Conservation (phyloP, 441 rosid genomes). For the Daphne laureola region DNA sequence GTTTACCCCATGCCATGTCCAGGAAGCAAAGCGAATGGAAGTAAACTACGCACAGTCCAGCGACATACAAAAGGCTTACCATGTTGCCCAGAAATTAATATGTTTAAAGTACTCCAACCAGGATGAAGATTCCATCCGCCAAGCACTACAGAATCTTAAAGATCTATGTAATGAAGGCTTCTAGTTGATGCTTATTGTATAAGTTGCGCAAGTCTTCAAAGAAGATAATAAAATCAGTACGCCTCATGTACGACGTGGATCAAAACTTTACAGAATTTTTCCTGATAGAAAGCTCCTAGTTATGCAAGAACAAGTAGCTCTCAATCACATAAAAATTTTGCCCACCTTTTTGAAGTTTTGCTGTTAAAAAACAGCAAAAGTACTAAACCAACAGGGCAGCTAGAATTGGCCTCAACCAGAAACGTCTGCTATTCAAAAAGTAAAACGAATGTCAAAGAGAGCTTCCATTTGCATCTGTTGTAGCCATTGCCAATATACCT, state of each 20-base stretch:
- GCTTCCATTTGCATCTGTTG: too few relatives aligned
- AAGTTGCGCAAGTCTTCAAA: neutral
- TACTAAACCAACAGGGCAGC: too few relatives aligned
- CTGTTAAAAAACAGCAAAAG: too few relatives aligned
- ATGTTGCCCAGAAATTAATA: conserved; percentile 54
- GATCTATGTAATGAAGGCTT: conserved; percentile 33
- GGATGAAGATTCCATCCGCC: conserved; percentile 57
- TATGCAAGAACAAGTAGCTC: too few relatives aligned
- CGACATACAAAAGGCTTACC: conserved; percentile 38
- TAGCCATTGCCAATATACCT: too few relatives aligned
- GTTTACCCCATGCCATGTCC: conserved; percentile 8
- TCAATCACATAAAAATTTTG: too few relatives aligned
- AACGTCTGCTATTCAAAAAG: too few relatives aligned
- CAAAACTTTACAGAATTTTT: too few relatives aligned
- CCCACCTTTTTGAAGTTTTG: too few relatives aligned
- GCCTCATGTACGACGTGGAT: too few relatives aligned
- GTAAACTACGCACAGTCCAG: conserved; percentile 43
- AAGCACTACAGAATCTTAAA: conserved; percentile 60
- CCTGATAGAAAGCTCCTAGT: too few relatives aligned
- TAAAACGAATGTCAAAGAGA: conserved; percentile 2
- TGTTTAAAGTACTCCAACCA: conserved; percentile 74
- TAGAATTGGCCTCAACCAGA: too few relatives aligned
- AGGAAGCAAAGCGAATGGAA: conserved; percentile 72
- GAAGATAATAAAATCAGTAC: neutral
- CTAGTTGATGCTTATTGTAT: neutral